phyloP scores from a whole-genome alignment of 176 grass and related monocot species.

The Melocanna baccifera region DNA sequence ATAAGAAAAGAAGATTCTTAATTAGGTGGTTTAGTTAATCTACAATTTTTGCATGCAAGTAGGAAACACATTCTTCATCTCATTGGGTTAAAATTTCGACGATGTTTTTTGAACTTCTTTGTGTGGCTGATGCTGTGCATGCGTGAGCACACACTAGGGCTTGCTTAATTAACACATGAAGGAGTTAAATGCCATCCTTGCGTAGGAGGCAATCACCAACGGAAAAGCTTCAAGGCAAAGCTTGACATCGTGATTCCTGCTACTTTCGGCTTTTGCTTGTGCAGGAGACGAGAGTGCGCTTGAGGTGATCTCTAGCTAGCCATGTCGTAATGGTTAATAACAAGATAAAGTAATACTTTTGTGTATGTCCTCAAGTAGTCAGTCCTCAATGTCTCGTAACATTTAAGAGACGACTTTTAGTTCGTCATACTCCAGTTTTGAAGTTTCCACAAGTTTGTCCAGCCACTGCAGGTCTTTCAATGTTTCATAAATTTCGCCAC shows the following conservation, averaged over 20 bases:
- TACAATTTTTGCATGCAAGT: neutral
- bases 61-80: neutral
- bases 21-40: neutral
- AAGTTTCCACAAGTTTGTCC: neutral
- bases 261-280: conserved; percentile 14
- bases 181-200: conserved; percentile 14
- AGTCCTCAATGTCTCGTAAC: neutral
- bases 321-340: neutral
- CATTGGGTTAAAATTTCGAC: neutral
- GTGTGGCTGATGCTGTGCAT: neutral
- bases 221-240: conserved; percentile 20
- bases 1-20: neutral
- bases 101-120: neutral
- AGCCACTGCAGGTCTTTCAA: neutral
- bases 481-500: neutral
- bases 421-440: neutral
- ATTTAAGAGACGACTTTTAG: neutral
- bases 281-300: neutral
- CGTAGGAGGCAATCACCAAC: conserved; percentile 6
- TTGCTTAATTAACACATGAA: conserved; percentile 6
- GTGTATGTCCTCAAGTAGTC: neutral
- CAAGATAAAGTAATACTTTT: neutral
- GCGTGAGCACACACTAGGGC: neutral
- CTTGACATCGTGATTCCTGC: neutral
- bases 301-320: neutral